Evolutionary conservation across 352 stramenopile genomes (phyloP).

Genomic region (Halophytophthora polymorphica): DNA sequence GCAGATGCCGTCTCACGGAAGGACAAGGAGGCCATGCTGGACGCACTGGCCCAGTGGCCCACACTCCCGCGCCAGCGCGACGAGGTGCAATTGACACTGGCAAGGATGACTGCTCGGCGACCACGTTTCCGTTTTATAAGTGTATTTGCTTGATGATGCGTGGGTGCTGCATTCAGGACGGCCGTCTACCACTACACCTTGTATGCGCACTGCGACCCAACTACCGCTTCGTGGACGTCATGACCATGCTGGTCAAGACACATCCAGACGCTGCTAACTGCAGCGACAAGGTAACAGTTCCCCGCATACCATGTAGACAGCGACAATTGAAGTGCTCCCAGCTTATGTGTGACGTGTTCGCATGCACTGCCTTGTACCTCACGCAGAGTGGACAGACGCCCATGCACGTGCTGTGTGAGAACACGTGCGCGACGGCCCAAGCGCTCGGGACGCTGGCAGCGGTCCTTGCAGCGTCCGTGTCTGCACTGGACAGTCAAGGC

Average conservation of each 20-base stretch:
- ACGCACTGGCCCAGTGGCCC: conserved; percentile 27
- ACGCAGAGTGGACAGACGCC: conserved; percentile 37
- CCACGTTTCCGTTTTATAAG: background rate
- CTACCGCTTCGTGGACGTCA: conserved; percentile 52
- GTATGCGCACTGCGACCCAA: conserved; percentile 45
- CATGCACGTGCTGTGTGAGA: conserved; percentile 50
- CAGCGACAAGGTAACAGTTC: conserved; percentile 39
- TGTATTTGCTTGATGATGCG: background rate
- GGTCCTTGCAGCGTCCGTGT: conserved; percentile 26
- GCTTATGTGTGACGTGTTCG: background rate
- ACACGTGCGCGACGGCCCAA: conserved; percentile 43
- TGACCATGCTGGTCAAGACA: conserved; percentile 46
- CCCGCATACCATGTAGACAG: background rate
- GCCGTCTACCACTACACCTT: conserved; percentile 46
- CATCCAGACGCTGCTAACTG: conserved; percentile 28
- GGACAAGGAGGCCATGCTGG: conserved; percentile 53
- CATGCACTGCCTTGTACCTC: background rate
- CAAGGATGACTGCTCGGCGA: background rate
- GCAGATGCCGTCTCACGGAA: conserved; percentile 32
- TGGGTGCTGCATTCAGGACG: conserved; percentile 20
- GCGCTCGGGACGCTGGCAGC: conserved; percentile 29
- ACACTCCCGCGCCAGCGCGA: conserved; percentile 25
- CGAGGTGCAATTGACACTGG: conserved; percentile 12
- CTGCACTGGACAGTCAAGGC: conserved; percentile 39
- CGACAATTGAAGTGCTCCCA: background rate